These are phyloP conservation scores for Decorospora gaudefroyi DNA, from an alignment of 2,329 filamentous ascomycete species.

Conservation along the genomic window DNA sequence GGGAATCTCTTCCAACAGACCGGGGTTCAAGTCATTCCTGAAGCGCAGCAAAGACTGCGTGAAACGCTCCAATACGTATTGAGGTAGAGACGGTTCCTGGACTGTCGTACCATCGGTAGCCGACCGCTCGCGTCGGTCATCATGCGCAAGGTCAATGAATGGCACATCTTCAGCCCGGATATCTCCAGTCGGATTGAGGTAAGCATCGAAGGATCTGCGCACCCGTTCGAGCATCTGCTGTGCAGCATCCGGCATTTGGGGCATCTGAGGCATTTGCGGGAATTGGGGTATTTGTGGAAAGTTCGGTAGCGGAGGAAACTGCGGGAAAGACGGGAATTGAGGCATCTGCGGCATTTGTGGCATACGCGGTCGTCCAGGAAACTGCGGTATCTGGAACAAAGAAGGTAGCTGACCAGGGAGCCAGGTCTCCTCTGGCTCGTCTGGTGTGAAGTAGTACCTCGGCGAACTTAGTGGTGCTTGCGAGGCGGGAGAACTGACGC, in stretches of 20 bases:
- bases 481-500: conserved; percentile 40
- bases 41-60: conserved; percentile 53
- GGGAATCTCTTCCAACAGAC: conserved; percentile 42
- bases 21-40: conserved; percentile 50
- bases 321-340: conserved; percentile 38
- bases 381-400: conserved; percentile 46
- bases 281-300: conserved; percentile 34
- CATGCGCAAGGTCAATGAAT: conserved; percentile 45
- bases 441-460: conserved; percentile 46
- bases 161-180: conserved; percentile 41
- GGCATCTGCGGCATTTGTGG: conserved; percentile 41
- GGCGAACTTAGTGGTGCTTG: conserved; percentile 41
- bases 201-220: conserved; percentile 50
- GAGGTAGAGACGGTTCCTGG: conserved; percentile 48
- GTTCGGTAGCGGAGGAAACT: conserved; percentile 40
- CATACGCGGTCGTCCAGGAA: conserved; percentile 40
- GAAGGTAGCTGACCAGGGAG: conserved; percentile 44
- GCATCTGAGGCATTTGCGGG: conserved; percentile 34
- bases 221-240: conserved; percentile 46
- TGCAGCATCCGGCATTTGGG: conserved; percentile 38
- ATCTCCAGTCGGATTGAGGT: conserved; percentile 50
- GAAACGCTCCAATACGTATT: conserved; percentile 54
- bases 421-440: conserved; percentile 46
- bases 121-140: conserved; percentile 41
- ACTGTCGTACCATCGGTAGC: conserved; percentile 45